These are phyloP conservation scores for Ustilago loliicola DNA, from an alignment of 1,284 basidiomycete genomes.

Conservation along the genomic window DNA sequence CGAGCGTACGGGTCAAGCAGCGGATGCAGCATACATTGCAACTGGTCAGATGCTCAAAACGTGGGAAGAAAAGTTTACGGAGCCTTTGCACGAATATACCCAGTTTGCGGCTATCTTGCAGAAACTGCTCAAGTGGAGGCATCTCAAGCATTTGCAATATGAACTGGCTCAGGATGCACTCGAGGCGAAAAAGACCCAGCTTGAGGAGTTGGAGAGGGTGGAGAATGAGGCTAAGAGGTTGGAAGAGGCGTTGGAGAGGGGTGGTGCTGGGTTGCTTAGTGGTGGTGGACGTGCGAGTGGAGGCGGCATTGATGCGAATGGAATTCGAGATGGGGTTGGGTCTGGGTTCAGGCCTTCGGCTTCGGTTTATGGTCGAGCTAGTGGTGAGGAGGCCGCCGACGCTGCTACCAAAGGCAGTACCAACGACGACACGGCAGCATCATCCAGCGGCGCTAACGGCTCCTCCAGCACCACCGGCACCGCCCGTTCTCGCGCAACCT, in stretches of 20 bases:
- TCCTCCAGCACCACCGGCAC: constrained; percentile 4
- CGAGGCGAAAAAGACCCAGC: constrained; percentile 85
- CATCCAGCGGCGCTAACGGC: neutral
- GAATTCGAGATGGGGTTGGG: constrained; percentile 50
- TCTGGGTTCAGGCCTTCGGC: constrained; percentile 36
- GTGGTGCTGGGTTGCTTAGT: constrained; percentile 53
- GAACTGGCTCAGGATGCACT: constrained; percentile 95
- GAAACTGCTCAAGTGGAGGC: constrained; percentile 90
- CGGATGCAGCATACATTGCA: constrained; percentile 92
- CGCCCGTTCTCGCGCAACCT: constrained; percentile 29
- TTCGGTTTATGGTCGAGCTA: constrained; percentile 39
- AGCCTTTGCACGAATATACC: constrained; percentile 93
- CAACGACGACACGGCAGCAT: constrained; percentile 2
- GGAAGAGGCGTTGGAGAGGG: constrained; percentile 81
- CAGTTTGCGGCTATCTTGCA: constrained; percentile 96
- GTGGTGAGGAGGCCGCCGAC: constrained; percentile 28
- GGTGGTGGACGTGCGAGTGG: constrained; percentile 25
- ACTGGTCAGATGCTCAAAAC: constrained; percentile 76
- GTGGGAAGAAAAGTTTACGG: constrained; percentile 83
- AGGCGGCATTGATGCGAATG: constrained; percentile 46
- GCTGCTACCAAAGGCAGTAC: neutral
- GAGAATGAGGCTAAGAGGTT: constrained; percentile 90
- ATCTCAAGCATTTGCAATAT: constrained; percentile 97
- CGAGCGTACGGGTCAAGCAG: constrained; percentile 93
- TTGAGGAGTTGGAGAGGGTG: constrained; percentile 91